Percentiles rank a stretch among this genome's conserved stretches.
phyloP scores from a whole-genome alignment of 768 basidiomycete species.

The Auricularia cornea region DNA sequence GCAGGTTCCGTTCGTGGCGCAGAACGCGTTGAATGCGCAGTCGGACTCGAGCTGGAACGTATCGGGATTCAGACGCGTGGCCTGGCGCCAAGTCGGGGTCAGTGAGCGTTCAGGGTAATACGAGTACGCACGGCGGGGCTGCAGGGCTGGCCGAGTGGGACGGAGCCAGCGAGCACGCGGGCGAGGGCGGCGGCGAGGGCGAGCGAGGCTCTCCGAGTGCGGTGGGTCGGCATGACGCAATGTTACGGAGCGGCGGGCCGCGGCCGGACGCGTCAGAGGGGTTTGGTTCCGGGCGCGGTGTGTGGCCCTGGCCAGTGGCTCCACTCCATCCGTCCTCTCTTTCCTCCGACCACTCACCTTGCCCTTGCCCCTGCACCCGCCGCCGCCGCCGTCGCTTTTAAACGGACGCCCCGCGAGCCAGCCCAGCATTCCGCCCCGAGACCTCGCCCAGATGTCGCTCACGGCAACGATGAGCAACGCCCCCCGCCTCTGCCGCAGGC shows the following conservation, averaged over 20 bases:
- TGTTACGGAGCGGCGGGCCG: neutral
- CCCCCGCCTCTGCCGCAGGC: neutral
- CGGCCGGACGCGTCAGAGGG: too few relatives aligned
- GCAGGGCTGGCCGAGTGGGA: conserved; percentile 40
- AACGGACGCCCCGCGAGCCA: neutral
- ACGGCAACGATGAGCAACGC: neutral
- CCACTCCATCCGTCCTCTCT: too few relatives aligned
- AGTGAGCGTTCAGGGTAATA: neutral
- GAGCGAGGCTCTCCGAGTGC: neutral
- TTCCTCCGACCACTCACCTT: too few relatives aligned
- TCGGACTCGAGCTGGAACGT: conserved; percentile 74
- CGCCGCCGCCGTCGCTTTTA: neutral
- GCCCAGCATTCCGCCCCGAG: neutral
- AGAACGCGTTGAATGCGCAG: conserved; percentile 65
- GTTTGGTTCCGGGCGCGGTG: too few relatives aligned
- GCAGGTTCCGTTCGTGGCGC: conserved; percentile 50
- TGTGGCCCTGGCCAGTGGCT: too few relatives aligned
- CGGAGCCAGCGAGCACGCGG: conserved; percentile 38
- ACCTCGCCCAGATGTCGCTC: neutral
- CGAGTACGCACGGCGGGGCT: conserved; percentile 20
- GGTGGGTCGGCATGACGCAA: neutral
- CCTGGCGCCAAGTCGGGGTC: neutral
- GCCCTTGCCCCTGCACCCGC: neutral
- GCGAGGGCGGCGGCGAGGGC: neutral
- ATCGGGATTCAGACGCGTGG: conserved; percentile 49